Evolutionary conservation across 2,329 filamentous ascomycete genomes (phyloP).

Genomic region (Ceratocystis eucalypticola): DNA sequence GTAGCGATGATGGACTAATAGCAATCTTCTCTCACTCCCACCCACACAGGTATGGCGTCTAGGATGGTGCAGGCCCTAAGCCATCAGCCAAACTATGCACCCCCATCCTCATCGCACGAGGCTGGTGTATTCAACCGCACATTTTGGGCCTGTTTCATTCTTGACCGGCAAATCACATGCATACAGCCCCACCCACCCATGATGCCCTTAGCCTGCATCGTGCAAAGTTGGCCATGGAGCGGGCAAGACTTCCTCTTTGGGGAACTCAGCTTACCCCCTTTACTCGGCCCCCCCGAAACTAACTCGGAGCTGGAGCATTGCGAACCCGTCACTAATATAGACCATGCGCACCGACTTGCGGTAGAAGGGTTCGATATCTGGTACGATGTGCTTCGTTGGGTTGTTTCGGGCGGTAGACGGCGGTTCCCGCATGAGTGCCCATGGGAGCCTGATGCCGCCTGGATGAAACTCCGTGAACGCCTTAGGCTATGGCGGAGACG

Average conservation of each 20-base stretch:
- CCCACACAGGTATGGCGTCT: conserved; percentile 8
- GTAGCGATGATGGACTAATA: neutral
- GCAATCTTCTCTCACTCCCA: no score
- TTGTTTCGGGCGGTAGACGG: conserved; percentile 32
- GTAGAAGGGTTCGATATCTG: conserved; percentile 34
- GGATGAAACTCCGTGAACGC: conserved; percentile 25
- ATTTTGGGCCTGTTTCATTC: conserved; percentile 34
- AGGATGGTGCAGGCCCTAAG: conserved; percentile 10
- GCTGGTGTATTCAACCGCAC: conserved; percentile 22
- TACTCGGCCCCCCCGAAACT: neutral
- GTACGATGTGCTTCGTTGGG: conserved; percentile 30
- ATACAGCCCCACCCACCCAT: conserved; percentile 30
- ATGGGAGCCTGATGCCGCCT: conserved; percentile 28
- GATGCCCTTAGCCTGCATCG: conserved; percentile 27
- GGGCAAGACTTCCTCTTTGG: conserved; percentile 31
- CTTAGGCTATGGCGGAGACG: conserved; percentile 27
- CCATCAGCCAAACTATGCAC: neutral
- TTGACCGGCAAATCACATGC: conserved; percentile 33
- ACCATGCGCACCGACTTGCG: conserved; percentile 20
- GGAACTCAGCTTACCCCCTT: conserved; percentile 20
- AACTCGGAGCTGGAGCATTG: neutral
- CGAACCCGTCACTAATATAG: conserved; percentile 25
- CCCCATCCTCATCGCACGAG: neutral
- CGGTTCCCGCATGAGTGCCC: conserved; percentile 30
- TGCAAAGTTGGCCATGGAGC: conserved; percentile 25